Evolutionary conservation across 1,139 yeast genomes (phyloP).

Genomic region (Scheffersomyces cryptocercus): DNA sequence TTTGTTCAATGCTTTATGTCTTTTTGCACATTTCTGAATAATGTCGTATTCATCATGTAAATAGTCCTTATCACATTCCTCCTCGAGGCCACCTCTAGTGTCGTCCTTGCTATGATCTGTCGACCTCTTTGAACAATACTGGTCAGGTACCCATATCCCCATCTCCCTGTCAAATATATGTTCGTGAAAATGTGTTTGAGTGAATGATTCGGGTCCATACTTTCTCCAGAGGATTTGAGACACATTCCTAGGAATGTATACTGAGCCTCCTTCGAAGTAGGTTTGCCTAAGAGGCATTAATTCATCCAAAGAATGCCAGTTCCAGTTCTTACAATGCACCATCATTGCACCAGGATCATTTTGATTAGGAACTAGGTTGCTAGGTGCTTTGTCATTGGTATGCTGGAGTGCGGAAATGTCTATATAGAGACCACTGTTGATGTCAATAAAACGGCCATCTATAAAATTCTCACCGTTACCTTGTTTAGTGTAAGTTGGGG

Average conservation of each 20-base stretch:
- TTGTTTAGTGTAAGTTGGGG: slow-evolving; percentile 19
- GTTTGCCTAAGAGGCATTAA: slow-evolving; percentile 56
- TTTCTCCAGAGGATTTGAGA: slow-evolving; percentile 40
- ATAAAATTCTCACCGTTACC: slow-evolving; percentile 23
- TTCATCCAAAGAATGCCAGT: slow-evolving; percentile 39
- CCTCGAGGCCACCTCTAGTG: slow-evolving; percentile 24
- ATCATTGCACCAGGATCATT: neutral
- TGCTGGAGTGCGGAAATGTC: slow-evolving; percentile 23
- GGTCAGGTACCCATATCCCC: slow-evolving; percentile 46
- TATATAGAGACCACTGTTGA: slow-evolving; percentile 21
- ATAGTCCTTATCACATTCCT: slow-evolving; percentile 28
- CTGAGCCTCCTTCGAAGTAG: slow-evolving; percentile 57
- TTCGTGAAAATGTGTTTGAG: slow-evolving; percentile 25
- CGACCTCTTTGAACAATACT: slow-evolving; percentile 19
- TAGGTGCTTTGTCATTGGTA: slow-evolving; percentile 12
- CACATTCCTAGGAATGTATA: slow-evolving; percentile 54
- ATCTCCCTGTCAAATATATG: slow-evolving; percentile 44
- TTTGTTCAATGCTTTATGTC: slow-evolving; percentile 26
- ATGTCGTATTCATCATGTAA: slow-evolving; percentile 39
- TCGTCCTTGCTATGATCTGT: too few species aligned
- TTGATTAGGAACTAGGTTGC: slow-evolving; percentile 8
- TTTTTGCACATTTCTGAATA: slow-evolving; percentile 20
- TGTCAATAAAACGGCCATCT: slow-evolving; percentile 22
- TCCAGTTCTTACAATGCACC: slow-evolving; percentile 1
- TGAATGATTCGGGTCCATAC: slow-evolving; percentile 37